These are phyloP conservation scores for Lipomyces kockii DNA, from an alignment of 805 yeast genomes.

Conservation along the genomic window DNA sequence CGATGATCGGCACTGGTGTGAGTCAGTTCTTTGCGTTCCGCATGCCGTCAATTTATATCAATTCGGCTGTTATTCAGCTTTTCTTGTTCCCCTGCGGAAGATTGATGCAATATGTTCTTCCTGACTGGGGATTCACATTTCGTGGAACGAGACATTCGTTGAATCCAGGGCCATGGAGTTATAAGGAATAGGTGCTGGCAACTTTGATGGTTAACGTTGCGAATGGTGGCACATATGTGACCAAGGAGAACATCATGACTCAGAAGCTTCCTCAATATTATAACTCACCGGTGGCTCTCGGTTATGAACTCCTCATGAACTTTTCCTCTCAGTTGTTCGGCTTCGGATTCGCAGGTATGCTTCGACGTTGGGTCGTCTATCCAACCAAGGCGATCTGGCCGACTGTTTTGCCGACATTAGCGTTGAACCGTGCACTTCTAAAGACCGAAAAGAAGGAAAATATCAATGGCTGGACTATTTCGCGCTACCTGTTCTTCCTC, in stretches of 20 bases:
- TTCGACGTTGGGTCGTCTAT: slow-evolving; percentile 61
- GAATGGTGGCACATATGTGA: slow-evolving; percentile 25
- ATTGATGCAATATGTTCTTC: slow-evolving; percentile 56
- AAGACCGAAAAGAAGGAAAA: slow-evolving; percentile 47
- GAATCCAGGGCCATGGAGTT: slow-evolving; percentile 67
- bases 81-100: slow-evolving; percentile 65
- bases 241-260: slow-evolving; percentile 44
- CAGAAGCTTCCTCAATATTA: slow-evolving; percentile 40
- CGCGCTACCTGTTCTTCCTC: slow-evolving; percentile 57
- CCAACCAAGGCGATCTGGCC: slow-evolving; percentile 76
- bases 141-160: slow-evolving; percentile 45
- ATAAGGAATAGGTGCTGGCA: slow-evolving; percentile 69
- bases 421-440: slow-evolving; percentile 58
- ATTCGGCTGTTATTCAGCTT: slow-evolving; percentile 61
- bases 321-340: slow-evolving; percentile 68
- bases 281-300: slow-evolving; percentile 40
- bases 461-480: slow-evolving; percentile 66
- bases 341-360: slow-evolving; percentile 67
- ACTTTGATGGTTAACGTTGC: slow-evolving; percentile 47
- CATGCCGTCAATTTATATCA: slow-evolving; percentile 57
- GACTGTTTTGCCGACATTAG: slow-evolving; percentile 60
- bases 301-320: slow-evolving; percentile 58
- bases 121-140: slow-evolving; percentile 52
- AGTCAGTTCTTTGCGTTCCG: slow-evolving; percentile 58
- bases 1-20: slow-evolving; percentile 36